Percentiles rank a stretch among this genome's conserved stretches.
These are phyloP conservation scores for Graphiopsis chlorocephala DNA, from an alignment of 2,329 filamentous ascomycete species.

Conservation along the genomic window DNA sequence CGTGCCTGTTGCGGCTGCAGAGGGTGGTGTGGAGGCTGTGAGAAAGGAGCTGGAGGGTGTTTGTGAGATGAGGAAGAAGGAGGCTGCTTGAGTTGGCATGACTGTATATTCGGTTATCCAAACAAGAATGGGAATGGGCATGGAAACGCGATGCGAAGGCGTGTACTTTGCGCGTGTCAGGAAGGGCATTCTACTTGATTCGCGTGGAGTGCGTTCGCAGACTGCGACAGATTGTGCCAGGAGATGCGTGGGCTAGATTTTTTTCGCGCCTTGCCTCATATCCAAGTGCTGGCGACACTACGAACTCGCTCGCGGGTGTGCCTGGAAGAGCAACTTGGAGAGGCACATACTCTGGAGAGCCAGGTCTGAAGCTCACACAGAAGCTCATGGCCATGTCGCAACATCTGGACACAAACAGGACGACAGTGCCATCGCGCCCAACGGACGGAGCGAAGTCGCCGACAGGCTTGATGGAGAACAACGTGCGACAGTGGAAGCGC, in stretches of 20 bases:
- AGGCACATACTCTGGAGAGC: background rate
- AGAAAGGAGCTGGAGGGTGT: slow-evolving; percentile 53
- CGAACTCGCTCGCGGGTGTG: background rate
- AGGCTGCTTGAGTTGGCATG: slow-evolving; percentile 1
- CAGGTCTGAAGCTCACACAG: background rate
- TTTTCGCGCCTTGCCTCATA: background rate
- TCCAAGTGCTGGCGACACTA: background rate
- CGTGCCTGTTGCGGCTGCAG: slow-evolving; percentile 45
- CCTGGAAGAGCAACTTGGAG: background rate
- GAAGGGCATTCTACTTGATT: background rate
- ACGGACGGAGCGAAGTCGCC: background rate
- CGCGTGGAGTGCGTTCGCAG: background rate
- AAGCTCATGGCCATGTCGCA: background rate
- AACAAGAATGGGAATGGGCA: background rate
- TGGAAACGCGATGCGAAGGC: background rate
- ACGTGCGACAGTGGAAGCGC: background rate
- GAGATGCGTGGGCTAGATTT: background rate
- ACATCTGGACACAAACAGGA: background rate
- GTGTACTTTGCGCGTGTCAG: background rate
- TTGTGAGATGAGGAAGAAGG: slow-evolving; percentile 44
- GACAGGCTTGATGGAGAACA: background rate
- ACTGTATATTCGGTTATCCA: background rate
- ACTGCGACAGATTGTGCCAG: background rate
- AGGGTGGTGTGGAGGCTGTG: slow-evolving; percentile 51
- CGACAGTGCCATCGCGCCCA: background rate